A percentile compares a stretch with the other conserved stretches of the same genome.
phyloP scores from a whole-genome alignment of 192 early-diverging fungal species.

The Phlyctochytrium bullatum region DNA sequence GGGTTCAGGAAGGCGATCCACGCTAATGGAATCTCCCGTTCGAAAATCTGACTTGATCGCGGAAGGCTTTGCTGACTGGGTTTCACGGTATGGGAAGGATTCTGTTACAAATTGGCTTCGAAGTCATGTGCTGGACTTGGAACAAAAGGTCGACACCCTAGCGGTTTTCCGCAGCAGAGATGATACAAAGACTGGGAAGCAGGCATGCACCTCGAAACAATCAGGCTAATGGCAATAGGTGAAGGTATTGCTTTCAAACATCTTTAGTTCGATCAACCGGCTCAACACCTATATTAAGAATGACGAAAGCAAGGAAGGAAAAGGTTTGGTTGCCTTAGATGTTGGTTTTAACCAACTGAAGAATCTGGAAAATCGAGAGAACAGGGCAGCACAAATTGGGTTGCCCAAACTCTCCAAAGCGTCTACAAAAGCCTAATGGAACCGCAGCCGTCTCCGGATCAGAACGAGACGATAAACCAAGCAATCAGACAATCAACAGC shows the following conservation, averaged over 20 bases:
- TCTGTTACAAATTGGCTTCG: slow-evolving; percentile 9
- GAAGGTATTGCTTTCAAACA: slow-evolving; percentile 10
- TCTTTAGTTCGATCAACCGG: slow-evolving; percentile 21
- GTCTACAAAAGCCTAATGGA: not conserved
- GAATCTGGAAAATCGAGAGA: too few relatives aligned
- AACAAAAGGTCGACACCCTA: slow-evolving; percentile 12
- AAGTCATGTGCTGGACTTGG: slow-evolving; percentile 11
- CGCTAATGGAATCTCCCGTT: too few relatives aligned
- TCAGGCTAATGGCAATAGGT: slow-evolving; percentile 2
- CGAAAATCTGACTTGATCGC: too few relatives aligned
- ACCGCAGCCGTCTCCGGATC: not conserved
- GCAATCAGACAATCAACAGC: slow-evolving; percentile 3
- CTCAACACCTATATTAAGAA: slow-evolving; percentile 26
- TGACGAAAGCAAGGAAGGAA: too few relatives aligned
- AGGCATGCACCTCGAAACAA: not conserved
- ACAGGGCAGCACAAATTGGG: too few relatives aligned
- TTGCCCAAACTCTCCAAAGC: too few relatives aligned
- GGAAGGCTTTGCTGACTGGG: slow-evolving; percentile 17
- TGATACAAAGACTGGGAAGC: slow-evolving; percentile 2
- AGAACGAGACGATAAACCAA: slow-evolving; percentile 12
- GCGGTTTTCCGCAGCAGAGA: slow-evolving; percentile 11
- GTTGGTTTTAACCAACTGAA: too few relatives aligned
- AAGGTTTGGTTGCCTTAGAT: too few relatives aligned
- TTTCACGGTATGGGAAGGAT: slow-evolving; percentile 12
- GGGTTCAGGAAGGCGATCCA: too few relatives aligned